A percentile compares a stretch with the other conserved stretches of the same genome.
Conservation (phyloP, 768 basidiomycete species). For the Trametes villosa region DNA sequence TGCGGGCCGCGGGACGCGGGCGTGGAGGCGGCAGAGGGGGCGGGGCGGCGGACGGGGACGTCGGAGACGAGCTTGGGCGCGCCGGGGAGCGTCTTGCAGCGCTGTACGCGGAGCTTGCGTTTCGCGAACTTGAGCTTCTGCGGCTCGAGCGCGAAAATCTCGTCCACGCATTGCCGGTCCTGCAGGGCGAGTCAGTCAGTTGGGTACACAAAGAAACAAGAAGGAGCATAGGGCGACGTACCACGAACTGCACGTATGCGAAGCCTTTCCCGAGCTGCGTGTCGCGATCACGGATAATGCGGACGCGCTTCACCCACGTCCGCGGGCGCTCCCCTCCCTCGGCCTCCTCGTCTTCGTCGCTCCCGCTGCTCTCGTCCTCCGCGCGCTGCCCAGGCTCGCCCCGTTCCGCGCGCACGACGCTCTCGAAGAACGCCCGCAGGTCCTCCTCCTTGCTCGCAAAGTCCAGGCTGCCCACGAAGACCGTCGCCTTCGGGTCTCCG, state of each 20-base stretch:
- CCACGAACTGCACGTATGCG: conserved; percentile 87
- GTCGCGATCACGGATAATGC: conserved; percentile 86
- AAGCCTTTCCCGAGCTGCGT: conserved; percentile 96
- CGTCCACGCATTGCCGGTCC: conserved; percentile 93
- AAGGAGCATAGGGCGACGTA: conserved; percentile 44
- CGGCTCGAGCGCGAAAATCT: conserved; percentile 80
- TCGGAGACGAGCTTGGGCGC: conserved; percentile 32
- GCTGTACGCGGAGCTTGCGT: conserved; percentile 87
- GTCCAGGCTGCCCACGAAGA: conserved; percentile 94
- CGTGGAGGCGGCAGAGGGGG: neutral
- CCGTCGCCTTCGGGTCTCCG: conserved; percentile 75
- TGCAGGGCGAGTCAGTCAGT: conserved; percentile 35
- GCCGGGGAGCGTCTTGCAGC: conserved; percentile 79
- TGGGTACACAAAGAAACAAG: neutral
- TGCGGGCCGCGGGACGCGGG: neutral
- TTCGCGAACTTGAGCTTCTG: conserved; percentile 89
- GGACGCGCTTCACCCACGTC: conserved; percentile 81
- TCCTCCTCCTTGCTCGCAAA: conserved; percentile 93
- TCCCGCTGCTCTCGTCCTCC: conserved; percentile 34
- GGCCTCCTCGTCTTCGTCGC: conserved; percentile 33
- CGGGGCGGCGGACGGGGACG: conserved; percentile 23
- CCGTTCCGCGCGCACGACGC: conserved; percentile 67
- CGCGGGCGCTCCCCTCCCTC: conserved; percentile 38
- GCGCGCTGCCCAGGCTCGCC: conserved; percentile 53
- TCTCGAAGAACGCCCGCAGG: conserved; percentile 85